Evolutionary conservation across 768 basidiomycete species (phyloP).

Genomic region (Fomitopsis serialis): DNA sequence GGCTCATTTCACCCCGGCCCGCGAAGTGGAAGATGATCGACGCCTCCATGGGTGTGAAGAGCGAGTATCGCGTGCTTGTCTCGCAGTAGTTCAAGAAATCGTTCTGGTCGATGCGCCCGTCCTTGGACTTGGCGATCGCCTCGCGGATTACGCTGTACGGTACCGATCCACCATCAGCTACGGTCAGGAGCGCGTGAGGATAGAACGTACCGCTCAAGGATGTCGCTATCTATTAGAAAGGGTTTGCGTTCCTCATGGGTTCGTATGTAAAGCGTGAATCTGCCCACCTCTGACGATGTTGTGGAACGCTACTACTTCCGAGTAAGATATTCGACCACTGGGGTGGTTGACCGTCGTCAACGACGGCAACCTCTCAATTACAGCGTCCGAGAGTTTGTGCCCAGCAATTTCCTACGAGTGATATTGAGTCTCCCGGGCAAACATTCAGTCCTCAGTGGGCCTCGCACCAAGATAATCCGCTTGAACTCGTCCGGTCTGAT

Average conservation of each 20-base stretch:
- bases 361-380: slow-evolving; percentile 89
- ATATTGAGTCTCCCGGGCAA: not conserved
- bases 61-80: slow-evolving; percentile 82
- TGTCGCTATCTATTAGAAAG: slow-evolving; percentile 78
- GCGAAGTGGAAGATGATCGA: slow-evolving; percentile 98
- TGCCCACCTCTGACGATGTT: slow-evolving; percentile 84
- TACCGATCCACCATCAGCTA: not conserved
- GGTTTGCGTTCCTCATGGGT: not conserved
- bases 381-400: slow-evolving; percentile 92
- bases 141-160: slow-evolving; percentile 76
- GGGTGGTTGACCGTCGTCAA: slow-evolving; percentile 78
- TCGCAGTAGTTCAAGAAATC: slow-evolving; percentile 92
- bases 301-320: slow-evolving; percentile 95
- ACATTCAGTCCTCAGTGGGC: not conserved
- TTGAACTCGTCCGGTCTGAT: slow-evolving; percentile 94
- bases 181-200: not conserved
- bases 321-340: slow-evolving; percentile 89
- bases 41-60: slow-evolving; percentile 98
- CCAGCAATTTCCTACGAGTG: slow-evolving; percentile 88
- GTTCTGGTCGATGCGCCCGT: slow-evolving; percentile 92
- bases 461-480: slow-evolving; percentile 81
- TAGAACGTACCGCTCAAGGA: slow-evolving; percentile 71
- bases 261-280: not conserved
- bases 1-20: slow-evolving; percentile 63
- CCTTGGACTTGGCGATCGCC: slow-evolving; percentile 84